Percentiles rank a stretch among this genome's conserved stretches.
Conservation (phyloP, 768 basidiomycete species). For the Lanmaoa rubissima region DNA sequence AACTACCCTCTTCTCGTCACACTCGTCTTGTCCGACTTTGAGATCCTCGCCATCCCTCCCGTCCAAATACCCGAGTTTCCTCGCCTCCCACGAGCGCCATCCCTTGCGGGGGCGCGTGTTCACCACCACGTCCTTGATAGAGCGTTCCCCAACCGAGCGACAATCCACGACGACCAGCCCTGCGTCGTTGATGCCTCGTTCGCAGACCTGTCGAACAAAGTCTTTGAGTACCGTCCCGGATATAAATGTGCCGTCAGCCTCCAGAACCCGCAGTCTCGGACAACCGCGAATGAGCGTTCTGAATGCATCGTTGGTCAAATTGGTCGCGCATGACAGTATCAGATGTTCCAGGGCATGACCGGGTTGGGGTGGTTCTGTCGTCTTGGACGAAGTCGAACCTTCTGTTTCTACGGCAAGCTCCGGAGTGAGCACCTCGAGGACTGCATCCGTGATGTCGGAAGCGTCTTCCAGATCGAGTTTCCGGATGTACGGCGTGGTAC, state of each 20-base stretch:
- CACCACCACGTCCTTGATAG: constrained; percentile 58
- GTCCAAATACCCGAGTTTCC: constrained; percentile 69
- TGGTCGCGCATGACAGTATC: constrained; percentile 62
- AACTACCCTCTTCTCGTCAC: constrained; percentile 68
- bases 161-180: constrained; percentile 74
- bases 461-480: constrained; percentile 89
- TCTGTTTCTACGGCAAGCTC: constrained; percentile 5
- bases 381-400: constrained; percentile 6
- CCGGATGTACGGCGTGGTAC: constrained; percentile 66
- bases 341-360: constrained; percentile 75
- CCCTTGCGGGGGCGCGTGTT: constrained; percentile 68
- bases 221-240: constrained; percentile 57
- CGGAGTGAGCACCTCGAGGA: constrained; percentile 68
- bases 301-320: constrained; percentile 64
- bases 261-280: constrained; percentile 58
- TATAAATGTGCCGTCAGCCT: constrained; percentile 79
- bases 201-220: constrained; percentile 57
- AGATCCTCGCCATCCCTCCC: constrained; percentile 63
- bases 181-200: constrained; percentile 49
- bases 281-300: constrained; percentile 63
- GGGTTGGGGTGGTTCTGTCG: constrained; percentile 37
- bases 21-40: constrained; percentile 76
- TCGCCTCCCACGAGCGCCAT: constrained; percentile 72
- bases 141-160: constrained; percentile 59
- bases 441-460: constrained; percentile 63